phyloP scores from a whole-genome alignment of 495 filamentous ascomycete genomes.

The Penicillium waksmanii region DNA sequence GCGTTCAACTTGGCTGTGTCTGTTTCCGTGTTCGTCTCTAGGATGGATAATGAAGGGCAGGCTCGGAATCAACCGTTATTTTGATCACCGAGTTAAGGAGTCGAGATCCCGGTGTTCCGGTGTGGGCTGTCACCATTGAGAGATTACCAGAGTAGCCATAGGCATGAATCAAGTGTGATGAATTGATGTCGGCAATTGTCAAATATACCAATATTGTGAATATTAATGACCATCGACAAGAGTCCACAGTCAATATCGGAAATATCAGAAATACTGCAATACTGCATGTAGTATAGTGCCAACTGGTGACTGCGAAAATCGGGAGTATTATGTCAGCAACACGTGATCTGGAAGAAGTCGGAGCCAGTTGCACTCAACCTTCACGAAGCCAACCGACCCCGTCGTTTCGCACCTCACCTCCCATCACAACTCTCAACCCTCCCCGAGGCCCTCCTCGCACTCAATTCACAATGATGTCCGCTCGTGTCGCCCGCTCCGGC shows the following conservation, averaged over 20 bases:
- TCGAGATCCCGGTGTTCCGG: constrained; percentile 6
- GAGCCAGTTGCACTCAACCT: constrained; percentile 35
- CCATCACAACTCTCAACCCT: constrained; percentile 28
- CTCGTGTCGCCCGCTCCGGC: constrained; percentile 53
- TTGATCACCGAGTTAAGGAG: background rate
- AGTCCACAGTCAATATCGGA: background rate
- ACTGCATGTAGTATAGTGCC: no score
- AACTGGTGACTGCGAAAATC: constrained; percentile 6
- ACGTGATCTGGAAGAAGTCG: constrained; percentile 52
- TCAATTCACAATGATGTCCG: constrained; percentile 47
- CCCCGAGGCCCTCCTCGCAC: constrained; percentile 33
- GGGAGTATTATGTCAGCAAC: constrained; percentile 29
- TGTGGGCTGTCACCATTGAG: background rate
- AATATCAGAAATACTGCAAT: no score
- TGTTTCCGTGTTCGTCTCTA: background rate
- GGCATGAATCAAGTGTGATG: background rate
- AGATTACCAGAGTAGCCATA: background rate
- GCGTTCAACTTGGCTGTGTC: constrained; percentile 16
- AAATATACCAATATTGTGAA: background rate
- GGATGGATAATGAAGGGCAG: constrained; percentile 2
- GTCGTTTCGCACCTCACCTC: constrained; percentile 33
- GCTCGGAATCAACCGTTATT: background rate
- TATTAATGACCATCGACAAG: background rate
- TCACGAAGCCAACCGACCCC: constrained; percentile 34
- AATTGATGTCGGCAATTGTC: background rate